A percentile compares a stretch with the other conserved stretches of the same genome.
Evolutionary conservation across 352 stramenopile species (phyloP).

Genomic region (Phytophthora agathidicida): DNA sequence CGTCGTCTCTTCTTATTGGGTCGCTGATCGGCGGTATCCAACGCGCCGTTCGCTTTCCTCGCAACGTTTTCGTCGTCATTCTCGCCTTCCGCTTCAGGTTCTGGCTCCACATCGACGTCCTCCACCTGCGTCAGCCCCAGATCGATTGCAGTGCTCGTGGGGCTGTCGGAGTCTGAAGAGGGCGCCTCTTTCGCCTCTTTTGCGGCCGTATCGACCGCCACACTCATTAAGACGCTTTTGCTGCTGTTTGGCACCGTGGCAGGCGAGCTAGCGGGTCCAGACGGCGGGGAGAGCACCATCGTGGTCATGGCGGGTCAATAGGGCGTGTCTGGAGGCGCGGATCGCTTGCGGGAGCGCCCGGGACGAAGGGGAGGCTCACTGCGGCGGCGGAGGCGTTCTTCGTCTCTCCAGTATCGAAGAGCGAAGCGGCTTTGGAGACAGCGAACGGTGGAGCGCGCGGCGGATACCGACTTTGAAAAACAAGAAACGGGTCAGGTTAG

Average conservation of each 20-base stretch:
- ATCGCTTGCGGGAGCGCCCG: neutral
- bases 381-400: neutral
- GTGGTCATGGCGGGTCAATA: conserved; percentile 45
- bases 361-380: conserved; percentile 7
- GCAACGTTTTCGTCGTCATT: conserved; percentile 36
- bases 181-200: conserved; percentile 23
- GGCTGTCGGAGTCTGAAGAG: conserved; percentile 22
- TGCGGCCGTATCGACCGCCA: conserved; percentile 17
- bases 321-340: neutral
- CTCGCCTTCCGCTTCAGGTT: conserved; percentile 19
- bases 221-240: conserved; percentile 28
- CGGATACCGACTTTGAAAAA: conserved; percentile 29
- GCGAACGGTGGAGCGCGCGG: conserved; percentile 17
- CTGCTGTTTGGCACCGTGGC: conserved; percentile 23
- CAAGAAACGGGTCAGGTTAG: too few relatives aligned
- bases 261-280: conserved; percentile 27
- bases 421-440: conserved; percentile 25
- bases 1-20: conserved; percentile 64
- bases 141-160: conserved; percentile 27
- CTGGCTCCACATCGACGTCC: conserved; percentile 12
- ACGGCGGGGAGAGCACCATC: conserved; percentile 49
- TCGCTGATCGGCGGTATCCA: conserved; percentile 31
- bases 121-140: conserved; percentile 9
- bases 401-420: conserved; percentile 9
- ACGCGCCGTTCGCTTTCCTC: conserved; percentile 15